Base-by-base conservation (phyloP, 1,284 basidiomycete genomes). In the Cryptococcus amylolentus region DNA sequence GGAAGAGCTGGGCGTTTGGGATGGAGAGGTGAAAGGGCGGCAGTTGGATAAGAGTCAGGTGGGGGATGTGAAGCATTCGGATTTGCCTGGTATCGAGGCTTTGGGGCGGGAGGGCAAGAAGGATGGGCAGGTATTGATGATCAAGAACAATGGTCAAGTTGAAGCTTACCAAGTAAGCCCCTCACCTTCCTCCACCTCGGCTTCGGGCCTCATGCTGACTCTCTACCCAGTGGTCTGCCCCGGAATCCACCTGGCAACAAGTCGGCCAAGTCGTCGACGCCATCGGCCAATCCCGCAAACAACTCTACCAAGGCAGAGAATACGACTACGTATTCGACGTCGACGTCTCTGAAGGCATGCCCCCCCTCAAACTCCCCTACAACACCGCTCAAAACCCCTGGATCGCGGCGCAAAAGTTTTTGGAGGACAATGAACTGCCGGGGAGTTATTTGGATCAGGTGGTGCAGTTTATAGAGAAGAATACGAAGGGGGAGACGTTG, bases 251-350 rank as follows among this genome's bases (percentile, higher is more conserved):
- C 41, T 98, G 95, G 95, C 84, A 89, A 72, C 96, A 95, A 75
- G 86, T 98, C 41, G 96, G 96, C 13, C 88, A 95, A 64, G 94
- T 98, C 4, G 91, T 96, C 3, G 95, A 95, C 69, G 91, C 91
- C 16, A 89, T 96, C 46, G 91, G 92, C 9, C 85, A 87, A 46
- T 84, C 85, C 8, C 83, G 88, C 58, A 97, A 91, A 77, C 91
- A 95, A 74, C 81, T 95, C 5, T 88, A 89, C 73, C 78, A 90
- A 64, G 96, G 96, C 31, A 87, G 88, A 72, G 95, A 98, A 77
- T 99, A 94, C 71, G 96, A 99, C 78, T 95, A 97, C 69, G 95
- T 99, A 8, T 98, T 98, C 69, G 94, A 98, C 69, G 94, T 99
- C 18, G 95, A 98, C 70, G 88, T 98, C 28, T 83, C 91, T 62